phyloP scores from a whole-genome alignment of 352 stramenopile genomes.

The Phytophthora idaei region DNA sequence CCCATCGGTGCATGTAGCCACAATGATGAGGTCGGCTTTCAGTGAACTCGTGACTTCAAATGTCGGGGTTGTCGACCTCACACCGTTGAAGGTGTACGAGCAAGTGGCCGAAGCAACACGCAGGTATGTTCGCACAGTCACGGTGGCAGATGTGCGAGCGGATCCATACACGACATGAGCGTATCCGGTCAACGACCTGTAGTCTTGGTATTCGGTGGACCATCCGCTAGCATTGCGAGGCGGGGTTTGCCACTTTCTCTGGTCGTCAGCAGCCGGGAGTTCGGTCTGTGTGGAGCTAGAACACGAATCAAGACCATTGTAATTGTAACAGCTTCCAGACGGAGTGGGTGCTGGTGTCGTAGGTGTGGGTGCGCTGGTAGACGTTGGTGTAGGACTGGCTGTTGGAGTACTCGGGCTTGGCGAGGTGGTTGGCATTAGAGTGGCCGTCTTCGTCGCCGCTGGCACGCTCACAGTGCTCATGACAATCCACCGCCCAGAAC shows the following conservation, averaged over 20 bases:
- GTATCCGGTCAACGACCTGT: conserved; percentile 49
- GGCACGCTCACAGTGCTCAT: conserved; percentile 40
- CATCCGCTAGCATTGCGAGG: conserved; percentile 42
- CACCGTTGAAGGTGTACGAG: conserved; percentile 49
- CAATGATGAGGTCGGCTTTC: conserved; percentile 40
- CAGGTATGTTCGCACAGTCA: conserved; percentile 45
- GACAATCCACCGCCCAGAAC: conserved; percentile 42
- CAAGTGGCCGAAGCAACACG: conserved; percentile 34
- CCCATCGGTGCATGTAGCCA: conserved; percentile 30
- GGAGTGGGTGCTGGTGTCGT: conserved; percentile 28
- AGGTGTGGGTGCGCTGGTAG: conserved; percentile 15
- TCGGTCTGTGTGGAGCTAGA: conserved; percentile 24
- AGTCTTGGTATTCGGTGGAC: conserved; percentile 49
- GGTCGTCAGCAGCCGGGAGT: conserved; percentile 30
- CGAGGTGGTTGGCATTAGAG: conserved; percentile 10
- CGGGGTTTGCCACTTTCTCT: conserved; percentile 56
- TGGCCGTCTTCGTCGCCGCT: conserved; percentile 13
- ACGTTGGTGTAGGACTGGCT: conserved; percentile 20
- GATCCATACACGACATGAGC: conserved; percentile 48
- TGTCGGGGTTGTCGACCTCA: conserved; percentile 19
- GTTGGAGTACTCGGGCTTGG: conserved; percentile 14
- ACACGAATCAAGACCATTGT: conserved; percentile 41
- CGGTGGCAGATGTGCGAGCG: conserved; percentile 38
- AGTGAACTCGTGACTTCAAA: conserved; percentile 34
- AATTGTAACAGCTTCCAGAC: conserved; percentile 38